These are phyloP conservation scores for Fusarium sp. DNA, from an alignment of 2,329 filamentous ascomycete species.

Conservation along the genomic window DNA sequence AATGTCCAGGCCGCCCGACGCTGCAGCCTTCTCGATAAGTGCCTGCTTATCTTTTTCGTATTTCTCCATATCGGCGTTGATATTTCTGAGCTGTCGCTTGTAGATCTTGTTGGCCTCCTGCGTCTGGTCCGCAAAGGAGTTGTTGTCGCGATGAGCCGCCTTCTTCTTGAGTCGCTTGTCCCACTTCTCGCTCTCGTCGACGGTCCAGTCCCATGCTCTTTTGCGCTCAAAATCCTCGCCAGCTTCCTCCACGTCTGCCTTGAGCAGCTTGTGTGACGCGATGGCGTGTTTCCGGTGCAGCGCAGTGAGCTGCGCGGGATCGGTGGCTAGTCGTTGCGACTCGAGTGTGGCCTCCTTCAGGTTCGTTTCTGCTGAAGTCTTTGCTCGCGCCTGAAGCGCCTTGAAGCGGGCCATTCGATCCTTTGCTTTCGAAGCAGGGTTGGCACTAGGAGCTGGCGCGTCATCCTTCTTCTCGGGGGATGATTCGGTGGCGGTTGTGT, in stretches of 20 bases:
- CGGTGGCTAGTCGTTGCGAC: conserved; percentile 77
- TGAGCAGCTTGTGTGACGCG: conserved; percentile 90
- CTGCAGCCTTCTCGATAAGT: conserved; percentile 83
- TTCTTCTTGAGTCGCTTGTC: conserved; percentile 90
- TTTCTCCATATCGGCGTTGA: conserved; percentile 78
- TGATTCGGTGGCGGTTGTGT: conserved; percentile 12
- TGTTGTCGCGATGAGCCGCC: conserved; percentile 78
- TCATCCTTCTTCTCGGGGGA: conserved; percentile 31
- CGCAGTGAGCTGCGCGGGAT: conserved; percentile 77
- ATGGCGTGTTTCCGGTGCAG: conserved; percentile 87
- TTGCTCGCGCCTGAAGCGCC: conserved; percentile 80
- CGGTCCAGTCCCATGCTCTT: conserved; percentile 97
- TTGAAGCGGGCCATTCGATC: conserved; percentile 85
- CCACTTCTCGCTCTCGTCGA: conserved; percentile 94
- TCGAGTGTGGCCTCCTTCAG: conserved; percentile 84
- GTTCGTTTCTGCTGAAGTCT: conserved; percentile 75
- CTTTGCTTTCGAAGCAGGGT: conserved; percentile 58
- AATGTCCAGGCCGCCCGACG: conserved; percentile 85
- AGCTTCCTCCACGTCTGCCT: conserved; percentile 83
- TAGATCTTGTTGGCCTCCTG: conserved; percentile 92
- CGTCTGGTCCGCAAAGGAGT: conserved; percentile 87
- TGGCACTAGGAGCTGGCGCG: conserved; percentile 31
- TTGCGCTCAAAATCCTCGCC: conserved; percentile 97
- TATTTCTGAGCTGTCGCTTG: conserved; percentile 83
- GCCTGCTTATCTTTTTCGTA: conserved; percentile 88